Evolutionary conservation across 257 asterid genomes (phyloP).

Genomic region (Vinca minor): DNA sequence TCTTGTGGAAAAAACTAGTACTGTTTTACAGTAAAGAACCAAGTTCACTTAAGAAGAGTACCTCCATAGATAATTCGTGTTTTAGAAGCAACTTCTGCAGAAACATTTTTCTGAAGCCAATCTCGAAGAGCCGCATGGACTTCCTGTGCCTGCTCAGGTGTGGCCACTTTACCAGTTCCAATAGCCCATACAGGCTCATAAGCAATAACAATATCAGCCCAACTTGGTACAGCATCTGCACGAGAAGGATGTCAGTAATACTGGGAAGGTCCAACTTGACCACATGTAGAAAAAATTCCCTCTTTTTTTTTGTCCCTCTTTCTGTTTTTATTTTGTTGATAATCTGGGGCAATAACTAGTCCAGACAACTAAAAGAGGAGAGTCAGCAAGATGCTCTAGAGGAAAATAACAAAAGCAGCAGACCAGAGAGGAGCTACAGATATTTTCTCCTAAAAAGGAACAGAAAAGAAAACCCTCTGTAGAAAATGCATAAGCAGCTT

Average conservation of each 20-base stretch:
- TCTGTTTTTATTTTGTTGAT: no score
- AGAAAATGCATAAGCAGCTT: constrained; percentile 4
- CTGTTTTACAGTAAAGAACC: background rate
- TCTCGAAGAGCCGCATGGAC: constrained; percentile 91
- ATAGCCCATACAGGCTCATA: constrained; percentile 99
- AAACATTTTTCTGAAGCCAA: constrained; percentile 87
- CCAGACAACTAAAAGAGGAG: constrained; percentile 2
- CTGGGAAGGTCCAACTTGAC: background rate
- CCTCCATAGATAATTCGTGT: constrained; percentile 96
- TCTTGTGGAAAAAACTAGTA: no score
- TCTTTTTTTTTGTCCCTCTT: no score
- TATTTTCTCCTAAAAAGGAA: background rate
- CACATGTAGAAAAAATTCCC: no score
- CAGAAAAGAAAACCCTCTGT: background rate
- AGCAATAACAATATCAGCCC: constrained; percentile 88
- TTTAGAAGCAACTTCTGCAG: constrained; percentile 83
- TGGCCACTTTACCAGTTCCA: constrained; percentile 97
- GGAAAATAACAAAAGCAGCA: background rate
- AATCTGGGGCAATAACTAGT: background rate
- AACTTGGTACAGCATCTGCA: constrained; percentile 83
- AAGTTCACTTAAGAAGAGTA: constrained; percentile 12
- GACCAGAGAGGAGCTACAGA: background rate
- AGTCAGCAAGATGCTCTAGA: background rate
- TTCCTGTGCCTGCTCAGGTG: constrained; percentile 99
- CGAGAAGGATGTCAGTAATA: constrained; percentile 4